These are phyloP conservation scores for Lyophyllum shimeji DNA, from an alignment of 768 basidiomycete species.

Conservation along the genomic window DNA sequence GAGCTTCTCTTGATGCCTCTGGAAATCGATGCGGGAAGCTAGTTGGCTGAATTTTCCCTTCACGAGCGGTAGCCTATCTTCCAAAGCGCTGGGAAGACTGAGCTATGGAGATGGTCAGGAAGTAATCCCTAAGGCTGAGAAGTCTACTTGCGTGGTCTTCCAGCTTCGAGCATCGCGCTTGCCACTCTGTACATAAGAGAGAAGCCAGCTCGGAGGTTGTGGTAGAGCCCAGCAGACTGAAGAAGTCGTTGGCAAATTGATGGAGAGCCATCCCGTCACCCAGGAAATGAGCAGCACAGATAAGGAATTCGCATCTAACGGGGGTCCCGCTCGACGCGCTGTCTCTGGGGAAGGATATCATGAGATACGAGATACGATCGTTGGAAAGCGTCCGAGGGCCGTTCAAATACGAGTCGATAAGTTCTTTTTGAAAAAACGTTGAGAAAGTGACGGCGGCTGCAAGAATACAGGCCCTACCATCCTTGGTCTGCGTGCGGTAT, in stretches of 20 bases:
- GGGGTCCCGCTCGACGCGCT: slow-evolving; percentile 12
- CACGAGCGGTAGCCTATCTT: slow-evolving; percentile 43
- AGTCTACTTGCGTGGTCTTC: slow-evolving; percentile 17
- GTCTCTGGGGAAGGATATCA: slow-evolving; percentile 31
- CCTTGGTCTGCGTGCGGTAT: slow-evolving; percentile 50
- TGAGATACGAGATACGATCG: slow-evolving; percentile 63
- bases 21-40: slow-evolving; percentile 56
- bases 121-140: too few relatives aligned
- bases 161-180: slow-evolving; percentile 22
- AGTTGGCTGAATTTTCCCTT: slow-evolving; percentile 39
- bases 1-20: slow-evolving; percentile 49
- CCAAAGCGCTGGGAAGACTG: slow-evolving; percentile 40
- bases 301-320: slow-evolving; percentile 56
- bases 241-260: slow-evolving; percentile 79
- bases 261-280: slow-evolving; percentile 90
- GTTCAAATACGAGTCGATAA: slow-evolving; percentile 74
- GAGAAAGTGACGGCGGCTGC: background rate
- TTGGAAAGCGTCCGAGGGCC: slow-evolving; percentile 73
- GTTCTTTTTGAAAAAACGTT: slow-evolving; percentile 35
- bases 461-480: slow-evolving; percentile 39
- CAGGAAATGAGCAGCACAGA: slow-evolving; percentile 79
- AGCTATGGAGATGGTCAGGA: slow-evolving; percentile 10
- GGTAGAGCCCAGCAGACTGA: slow-evolving; percentile 53
- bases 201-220: slow-evolving; percentile 26
- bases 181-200: slow-evolving; percentile 34